Evolutionary conservation across 768 basidiomycete species (phyloP), one percentile per base, ranked within the genome.

Genomic region (Pilatotrama ljubarskyi): DNA sequence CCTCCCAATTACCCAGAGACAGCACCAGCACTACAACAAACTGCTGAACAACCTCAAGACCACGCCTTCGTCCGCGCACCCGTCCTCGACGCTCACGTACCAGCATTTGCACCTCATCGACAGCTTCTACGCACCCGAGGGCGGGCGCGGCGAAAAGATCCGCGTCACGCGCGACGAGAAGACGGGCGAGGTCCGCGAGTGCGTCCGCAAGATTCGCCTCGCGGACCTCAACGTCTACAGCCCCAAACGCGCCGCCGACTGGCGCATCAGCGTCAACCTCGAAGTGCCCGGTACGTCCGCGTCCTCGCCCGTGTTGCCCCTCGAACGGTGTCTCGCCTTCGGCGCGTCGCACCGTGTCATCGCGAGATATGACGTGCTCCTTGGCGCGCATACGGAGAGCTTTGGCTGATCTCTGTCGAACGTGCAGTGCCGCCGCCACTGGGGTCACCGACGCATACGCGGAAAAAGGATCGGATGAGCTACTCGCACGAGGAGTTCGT

Each of bases 401-500:
- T 24, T 46, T 29, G 25, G 42, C 52, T 44, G 52, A 50, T 29
- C 17, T 25, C 14, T 44, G 37, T 26, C 32, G 26, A 11, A 32
- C 38, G 35, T 37, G 29, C 60, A 92, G 91, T 84, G n/a, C 65
- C 79, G 2, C 88, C 85, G 65, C 91, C 90, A 0, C 66, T 86
- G 43, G 91, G 90, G 13, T 70, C 82, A 7, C 72, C 88, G 1
- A 79, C 81, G 9, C 76, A 82, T 64, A 81, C 84, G 32, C 82
- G 91, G 58, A 79, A 82, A 76, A 99, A 97, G 76, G 93, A 99
- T 74, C 82, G 97, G 44, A 80, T 98, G 72, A 90, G 91, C 68
- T 99, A 99, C 73, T 77, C 87, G 3, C 97, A 99, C 73, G 95
- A 98, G 73, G 87, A 96, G 64, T 95, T 94, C 71, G 82, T 79